Evolutionary conservation across 2,329 filamentous ascomycete genomes (phyloP), one percentile per base, ranked within the genome.

Genomic region (Xenoacremonium recifei): DNA sequence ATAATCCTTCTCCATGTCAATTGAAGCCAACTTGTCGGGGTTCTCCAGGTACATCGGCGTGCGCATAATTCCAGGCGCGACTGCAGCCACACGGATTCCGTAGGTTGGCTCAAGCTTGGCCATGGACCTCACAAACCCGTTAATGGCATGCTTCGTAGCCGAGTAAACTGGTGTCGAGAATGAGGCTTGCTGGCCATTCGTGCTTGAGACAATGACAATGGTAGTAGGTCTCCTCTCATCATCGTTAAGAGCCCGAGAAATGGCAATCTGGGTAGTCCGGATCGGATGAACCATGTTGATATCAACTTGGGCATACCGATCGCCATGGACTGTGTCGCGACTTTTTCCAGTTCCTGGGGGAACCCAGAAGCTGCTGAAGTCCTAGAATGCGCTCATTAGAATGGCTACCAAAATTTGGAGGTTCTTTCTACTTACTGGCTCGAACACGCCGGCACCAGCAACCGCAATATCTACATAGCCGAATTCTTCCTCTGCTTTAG

Each of bases 271-370:
- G 11, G 34, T 23, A 12, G n/a, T 23, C 5, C 34, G 34, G 20
- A 36, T 36, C 4, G 34, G 34, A 16, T 36, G 34, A 6, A 16
- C 16, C n/a, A 36, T 5, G 34, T 36, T 36, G 34, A 36, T 36
- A 16, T 36, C 34, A n/a, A 39, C 4, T 7, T 15, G 19, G n/a
- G 29, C 17, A 20, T 33, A 31, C 10, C n/a, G 37, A 17, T 27
- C 23, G 9, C 23, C 23, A 27, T 27, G 7, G 7, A 27, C 23
- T 27, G 23, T 27, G 23, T 27, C 23, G 13, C 23, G 23, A 13
- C 23, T 27, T 27, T 27, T 27, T 9, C 13, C 23, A 9, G 23
- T 13, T 7, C 23, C 23, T 27, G 23, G 23, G 13, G 23, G 23
- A 27, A 27, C 13, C 23, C 23, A 27, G 23, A 27, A 27, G 23